These are phyloP conservation scores for Neocatenulostroma microsporum DNA, from an alignment of 2,329 filamentous ascomycete species.

Conservation along the genomic window DNA sequence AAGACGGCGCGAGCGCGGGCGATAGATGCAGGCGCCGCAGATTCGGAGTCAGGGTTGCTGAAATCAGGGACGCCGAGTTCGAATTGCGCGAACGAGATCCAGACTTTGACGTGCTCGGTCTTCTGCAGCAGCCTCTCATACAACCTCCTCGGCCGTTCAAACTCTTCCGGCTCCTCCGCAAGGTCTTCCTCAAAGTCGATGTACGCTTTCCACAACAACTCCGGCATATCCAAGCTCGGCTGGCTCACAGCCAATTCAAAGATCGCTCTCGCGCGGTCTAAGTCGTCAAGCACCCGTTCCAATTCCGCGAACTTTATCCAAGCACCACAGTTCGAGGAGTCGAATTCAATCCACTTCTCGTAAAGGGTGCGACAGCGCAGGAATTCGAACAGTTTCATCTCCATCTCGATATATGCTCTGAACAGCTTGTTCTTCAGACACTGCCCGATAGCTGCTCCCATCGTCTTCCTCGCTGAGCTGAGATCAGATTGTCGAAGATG, in stretches of 20 bases:
- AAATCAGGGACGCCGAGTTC: conserved; percentile 83
- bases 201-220: conserved; percentile 94
- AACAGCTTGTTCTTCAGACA: conserved; percentile 95
- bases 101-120: conserved; percentile 98
- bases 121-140: conserved; percentile 89
- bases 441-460: conserved; percentile 85
- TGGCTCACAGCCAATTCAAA: conserved; percentile 86
- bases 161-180: conserved; percentile 53
- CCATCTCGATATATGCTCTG: conserved; percentile 84
- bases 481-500: conserved; percentile 83
- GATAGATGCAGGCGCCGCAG: conserved; percentile 62
- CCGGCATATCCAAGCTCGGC: conserved; percentile 85
- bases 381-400: conserved; percentile 92
- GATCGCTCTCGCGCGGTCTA: conserved; percentile 79
- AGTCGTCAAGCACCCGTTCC: conserved; percentile 82
- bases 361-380: conserved; percentile 82
- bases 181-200: conserved; percentile 98
- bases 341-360: conserved; percentile 90
- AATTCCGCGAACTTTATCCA: conserved; percentile 97
- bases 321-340: conserved; percentile 78
- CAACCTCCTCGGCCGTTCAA: conserved; percentile 67
- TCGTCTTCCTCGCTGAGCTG: conserved; percentile 70
- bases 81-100: conserved; percentile 98
- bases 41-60: conserved; percentile 49
- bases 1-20: conserved; percentile 74